phyloP scores from a whole-genome alignment of 2,329 filamentous ascomycete genomes.

The Elsinoe arachidis region DNA sequence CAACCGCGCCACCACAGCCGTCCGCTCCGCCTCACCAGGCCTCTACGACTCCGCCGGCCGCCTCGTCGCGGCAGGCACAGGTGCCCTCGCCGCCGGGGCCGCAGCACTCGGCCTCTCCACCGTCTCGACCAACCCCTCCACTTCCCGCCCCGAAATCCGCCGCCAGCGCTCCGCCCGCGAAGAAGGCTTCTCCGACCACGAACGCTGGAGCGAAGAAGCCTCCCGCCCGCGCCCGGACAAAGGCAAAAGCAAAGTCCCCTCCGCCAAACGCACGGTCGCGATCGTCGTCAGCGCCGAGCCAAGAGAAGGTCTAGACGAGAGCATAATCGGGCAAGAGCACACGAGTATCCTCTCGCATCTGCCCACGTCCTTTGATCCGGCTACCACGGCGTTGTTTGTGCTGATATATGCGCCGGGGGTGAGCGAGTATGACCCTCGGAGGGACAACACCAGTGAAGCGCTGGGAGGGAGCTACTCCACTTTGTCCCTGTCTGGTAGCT shows the following conservation, averaged over 20 bases:
- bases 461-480: conserved; percentile 1
- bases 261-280: conserved; percentile 55
- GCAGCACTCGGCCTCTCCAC: conserved; percentile 68
- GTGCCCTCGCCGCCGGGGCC: conserved; percentile 60
- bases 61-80: conserved; percentile 70
- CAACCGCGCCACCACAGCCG: conserved; percentile 68
- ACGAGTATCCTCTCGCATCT: conserved; percentile 81
- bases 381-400: conserved; percentile 69
- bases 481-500: neutral
- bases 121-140: conserved; percentile 37
- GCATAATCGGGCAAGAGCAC: conserved; percentile 46
- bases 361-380: conserved; percentile 65
- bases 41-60: conserved; percentile 76
- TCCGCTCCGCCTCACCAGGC: conserved; percentile 76
- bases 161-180: conserved; percentile 19
- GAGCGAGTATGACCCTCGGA: neutral
- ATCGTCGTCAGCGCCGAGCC: conserved; percentile 77
- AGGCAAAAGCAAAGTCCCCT: conserved; percentile 26
- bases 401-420: conserved; percentile 80
- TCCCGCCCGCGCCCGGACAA: conserved; percentile 49
- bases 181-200: conserved; percentile 55
- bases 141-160: neutral
- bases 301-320: neutral
- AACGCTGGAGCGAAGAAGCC: conserved; percentile 86
- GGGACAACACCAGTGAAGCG: neutral